Conservation (phyloP, 106 monocot genomes). For the Iris macrosiphon region DNA sequence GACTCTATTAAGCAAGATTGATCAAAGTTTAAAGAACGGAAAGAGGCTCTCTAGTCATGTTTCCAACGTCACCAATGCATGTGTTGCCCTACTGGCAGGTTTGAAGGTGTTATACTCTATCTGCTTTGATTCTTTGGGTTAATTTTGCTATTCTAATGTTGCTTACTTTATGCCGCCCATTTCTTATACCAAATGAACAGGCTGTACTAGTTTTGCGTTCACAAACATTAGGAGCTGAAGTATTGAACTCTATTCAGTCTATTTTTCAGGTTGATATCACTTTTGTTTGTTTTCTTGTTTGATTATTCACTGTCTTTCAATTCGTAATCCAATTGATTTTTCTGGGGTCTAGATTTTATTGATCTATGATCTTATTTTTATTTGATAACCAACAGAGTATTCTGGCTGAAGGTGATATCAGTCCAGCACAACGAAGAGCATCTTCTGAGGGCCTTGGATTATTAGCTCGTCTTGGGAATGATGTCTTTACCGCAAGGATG, state of each 20-base stretch:
- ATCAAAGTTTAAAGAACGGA: slow-evolving; percentile 61
- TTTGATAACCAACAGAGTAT: slow-evolving; percentile 40
- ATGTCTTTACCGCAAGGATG: slow-evolving; percentile 87
- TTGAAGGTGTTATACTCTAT: slow-evolving; percentile 50
- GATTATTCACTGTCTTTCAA: background rate
- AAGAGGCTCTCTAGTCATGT: slow-evolving; percentile 73
- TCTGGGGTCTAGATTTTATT: background rate
- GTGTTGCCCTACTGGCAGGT: slow-evolving; percentile 75
- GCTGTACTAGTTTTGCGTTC: slow-evolving; percentile 38
- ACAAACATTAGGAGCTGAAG: slow-evolving; percentile 45
- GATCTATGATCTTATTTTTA: background rate
- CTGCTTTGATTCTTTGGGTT: background rate
- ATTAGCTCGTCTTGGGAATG: slow-evolving; percentile 81
- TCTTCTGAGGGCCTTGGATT: slow-evolving; percentile 86
- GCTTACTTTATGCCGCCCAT: slow-evolving; percentile 1
- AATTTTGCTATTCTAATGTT: background rate
- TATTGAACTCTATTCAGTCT: slow-evolving; percentile 59
- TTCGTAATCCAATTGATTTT: background rate
- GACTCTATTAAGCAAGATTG: slow-evolving; percentile 60
- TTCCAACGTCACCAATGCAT: slow-evolving; percentile 70
- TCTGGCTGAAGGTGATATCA: slow-evolving; percentile 63
- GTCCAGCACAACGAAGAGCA: slow-evolving; percentile 77
- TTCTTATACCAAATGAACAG: slow-evolving; percentile 19
- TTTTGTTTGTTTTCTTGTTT: slow-evolving; percentile 1
- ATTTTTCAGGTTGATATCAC: slow-evolving; percentile 62